Conservation (phyloP, 2,329 filamentous ascomycete species). For the Penicillium rolfsii region DNA sequence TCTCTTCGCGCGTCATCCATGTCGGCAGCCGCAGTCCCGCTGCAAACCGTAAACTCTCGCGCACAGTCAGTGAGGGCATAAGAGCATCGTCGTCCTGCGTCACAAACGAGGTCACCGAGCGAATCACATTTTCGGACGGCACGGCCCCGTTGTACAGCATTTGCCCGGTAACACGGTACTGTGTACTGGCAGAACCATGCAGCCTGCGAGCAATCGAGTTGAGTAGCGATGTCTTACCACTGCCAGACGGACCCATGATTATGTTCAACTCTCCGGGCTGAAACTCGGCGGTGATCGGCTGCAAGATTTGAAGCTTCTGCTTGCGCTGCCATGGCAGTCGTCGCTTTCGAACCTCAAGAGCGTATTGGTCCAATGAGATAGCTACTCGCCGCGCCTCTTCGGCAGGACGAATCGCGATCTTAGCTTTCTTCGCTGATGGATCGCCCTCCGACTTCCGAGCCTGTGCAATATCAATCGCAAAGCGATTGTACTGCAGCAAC, state of each 20-base stretch:
- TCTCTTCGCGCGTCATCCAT: slow-evolving; percentile 71
- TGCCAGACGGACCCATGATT: slow-evolving; percentile 79
- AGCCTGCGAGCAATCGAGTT: slow-evolving; percentile 73
- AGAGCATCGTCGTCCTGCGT: slow-evolving; percentile 78
- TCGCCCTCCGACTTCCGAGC: slow-evolving; percentile 63
- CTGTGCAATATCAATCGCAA: slow-evolving; percentile 71
- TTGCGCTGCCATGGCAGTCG: slow-evolving; percentile 53
- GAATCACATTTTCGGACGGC: slow-evolving; percentile 69
- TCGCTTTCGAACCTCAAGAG: slow-evolving; percentile 66
- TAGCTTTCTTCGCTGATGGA: slow-evolving; percentile 70
- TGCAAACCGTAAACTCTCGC: slow-evolving; percentile 72
- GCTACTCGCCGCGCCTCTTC: slow-evolving; percentile 64
- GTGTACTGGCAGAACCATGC: slow-evolving; percentile 63
- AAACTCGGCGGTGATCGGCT: slow-evolving; percentile 69
- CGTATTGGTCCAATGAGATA: slow-evolving; percentile 66
- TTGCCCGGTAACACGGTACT: slow-evolving; percentile 64
- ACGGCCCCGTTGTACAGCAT: slow-evolving; percentile 71
- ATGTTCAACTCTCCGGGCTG: slow-evolving; percentile 70
- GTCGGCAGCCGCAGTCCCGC: slow-evolving; percentile 71
- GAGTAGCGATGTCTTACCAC: slow-evolving; percentile 74
- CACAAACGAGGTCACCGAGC: slow-evolving; percentile 74
- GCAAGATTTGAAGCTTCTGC: slow-evolving; percentile 58
- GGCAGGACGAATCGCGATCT: slow-evolving; percentile 60
- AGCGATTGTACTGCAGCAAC: slow-evolving; percentile 65
- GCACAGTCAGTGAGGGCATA: slow-evolving; percentile 72